Evolutionary conservation across 164 flowering plant genomes (phyloP), one percentile per base, ranked within the genome.

Genomic region (Tetracentron sinense): DNA sequence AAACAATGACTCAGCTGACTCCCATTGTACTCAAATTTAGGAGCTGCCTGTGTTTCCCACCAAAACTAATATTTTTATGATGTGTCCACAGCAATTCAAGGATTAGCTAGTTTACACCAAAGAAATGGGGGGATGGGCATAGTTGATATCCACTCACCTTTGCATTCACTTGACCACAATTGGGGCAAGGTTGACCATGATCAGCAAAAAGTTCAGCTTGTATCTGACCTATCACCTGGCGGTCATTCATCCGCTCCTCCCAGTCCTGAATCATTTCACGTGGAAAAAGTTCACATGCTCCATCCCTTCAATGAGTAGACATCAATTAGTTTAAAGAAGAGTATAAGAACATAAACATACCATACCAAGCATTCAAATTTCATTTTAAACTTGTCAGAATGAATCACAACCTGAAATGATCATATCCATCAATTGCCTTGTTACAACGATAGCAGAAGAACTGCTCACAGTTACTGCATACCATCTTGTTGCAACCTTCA

Each of bases 401-500:
- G 31, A 42, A 21, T 31, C 46, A 25, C 27, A 52, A 92, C 98
- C 82, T 80, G 82, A 81, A 93, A 76, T 93, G 98, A 4, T 86
- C 96, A 69, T 90, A 93, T 67, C 97, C 97, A 60, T 66, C 76
- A 62, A 93, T 87, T 16, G 82, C 88, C 65, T 80, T 52, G 70
- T 74, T 79, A 69, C 98, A 90, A 20, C 71, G 76, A 66, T 88
- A 93, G 79, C 96, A 93, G 66, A 93, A 93, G 74, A 63, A 81
- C 69, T 76, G 71, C 52, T 89, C 96, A 77, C 98, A 93, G 62
- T 89, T 86, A 1, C 54, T 19, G 57, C 98, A 90, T 1, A 72
- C 84, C 92, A 93, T 93, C 81, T 90, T 88, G 75, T 90, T 93
- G 78, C 98, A 93, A 67, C 97, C 98, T 77, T 82, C 97, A 49